phyloP scores from a whole-genome alignment of 495 filamentous ascomycete genomes.

The Xylaria venustula region DNA sequence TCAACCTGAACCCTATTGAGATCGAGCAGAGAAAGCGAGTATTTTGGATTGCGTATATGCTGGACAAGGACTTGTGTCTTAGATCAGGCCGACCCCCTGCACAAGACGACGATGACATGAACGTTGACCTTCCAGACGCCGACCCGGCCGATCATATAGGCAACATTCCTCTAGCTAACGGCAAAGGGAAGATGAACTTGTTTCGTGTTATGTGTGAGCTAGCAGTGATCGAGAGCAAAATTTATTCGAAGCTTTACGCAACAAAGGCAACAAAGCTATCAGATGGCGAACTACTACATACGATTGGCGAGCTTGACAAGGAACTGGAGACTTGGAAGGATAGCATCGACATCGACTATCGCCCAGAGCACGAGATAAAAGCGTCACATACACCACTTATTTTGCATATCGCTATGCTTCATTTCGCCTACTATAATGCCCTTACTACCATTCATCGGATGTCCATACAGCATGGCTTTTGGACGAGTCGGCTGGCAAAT shows the following conservation, averaged over 20 bases:
- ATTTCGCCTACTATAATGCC: constrained; percentile 97
- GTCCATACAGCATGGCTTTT: constrained; percentile 97
- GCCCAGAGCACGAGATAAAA: constrained; percentile 93
- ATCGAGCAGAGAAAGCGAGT: constrained; percentile 94
- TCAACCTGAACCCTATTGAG: constrained; percentile 86
- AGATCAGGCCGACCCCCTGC: constrained; percentile 89
- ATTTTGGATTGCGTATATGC: constrained; percentile 96
- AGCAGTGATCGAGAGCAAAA: constrained; percentile 84
- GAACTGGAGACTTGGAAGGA: constrained; percentile 97
- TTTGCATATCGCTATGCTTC: constrained; percentile 86
- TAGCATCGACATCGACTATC: constrained; percentile 86
- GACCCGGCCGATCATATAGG: constrained; percentile 90
- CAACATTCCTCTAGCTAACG: constrained; percentile 85
- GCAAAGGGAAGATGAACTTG: constrained; percentile 90
- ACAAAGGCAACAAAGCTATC: constrained; percentile 89
- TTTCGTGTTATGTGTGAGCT: constrained; percentile 91
- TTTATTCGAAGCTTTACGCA: constrained; percentile 92
- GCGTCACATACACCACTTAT: constrained; percentile 85
- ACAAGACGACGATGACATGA: constrained; percentile 98
- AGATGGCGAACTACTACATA: constrained; percentile 90
- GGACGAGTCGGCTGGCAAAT: constrained; percentile 92
- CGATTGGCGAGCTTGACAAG: constrained; percentile 91
- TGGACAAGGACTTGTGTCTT: constrained; percentile 94
- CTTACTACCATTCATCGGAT: constrained; percentile 97
- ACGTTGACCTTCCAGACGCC: constrained; percentile 90